A percentile compares a stretch with the other conserved stretches of the same genome.
phyloP scores from a whole-genome alignment of 805 yeast genomes.

The Candida broadrunensis region DNA sequence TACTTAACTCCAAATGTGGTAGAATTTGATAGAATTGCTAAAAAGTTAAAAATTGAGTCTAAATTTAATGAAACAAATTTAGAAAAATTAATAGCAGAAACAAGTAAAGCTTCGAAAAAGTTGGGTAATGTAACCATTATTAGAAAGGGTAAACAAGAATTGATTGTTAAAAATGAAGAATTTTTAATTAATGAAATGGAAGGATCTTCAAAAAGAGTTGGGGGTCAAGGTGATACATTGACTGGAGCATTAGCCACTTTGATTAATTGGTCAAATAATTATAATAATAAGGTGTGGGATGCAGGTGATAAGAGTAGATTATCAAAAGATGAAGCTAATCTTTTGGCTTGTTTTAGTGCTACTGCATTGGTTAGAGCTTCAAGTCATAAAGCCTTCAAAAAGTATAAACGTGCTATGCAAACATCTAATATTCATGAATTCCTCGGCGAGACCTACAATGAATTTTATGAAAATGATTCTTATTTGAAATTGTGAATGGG shows the following conservation, averaged over 20 bases:
- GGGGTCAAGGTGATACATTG: conserved; percentile 96
- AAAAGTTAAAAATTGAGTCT: conserved; percentile 40
- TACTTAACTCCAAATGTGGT: conserved; percentile 86
- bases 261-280: conserved; percentile 73
- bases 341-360: conserved; percentile 72
- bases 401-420: conserved; percentile 75
- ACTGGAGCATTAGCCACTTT: conserved; percentile 84
- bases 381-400: conserved; percentile 59
- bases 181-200: conserved; percentile 40
- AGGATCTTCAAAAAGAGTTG: conserved; percentile 81
- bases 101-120: conserved; percentile 42
- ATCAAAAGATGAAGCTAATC: conserved; percentile 22
- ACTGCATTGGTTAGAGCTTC: conserved; percentile 64
- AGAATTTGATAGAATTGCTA: conserved; percentile 70
- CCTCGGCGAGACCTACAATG: conserved; percentile 62
- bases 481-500: not conserved
- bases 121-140: conserved; percentile 62
- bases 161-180: conserved; percentile 51
- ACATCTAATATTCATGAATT: conserved; percentile 75
- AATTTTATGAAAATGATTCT: conserved; percentile 17
- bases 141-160: conserved; percentile 70
- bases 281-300: conserved; percentile 56
- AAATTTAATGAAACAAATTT: conserved; percentile 15
- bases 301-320: conserved; percentile 16
- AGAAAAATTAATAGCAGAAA: conserved; percentile 22